phyloP scores from a whole-genome alignment of 257 asterid genomes.

The Parsonsia alboflavescens region DNA sequence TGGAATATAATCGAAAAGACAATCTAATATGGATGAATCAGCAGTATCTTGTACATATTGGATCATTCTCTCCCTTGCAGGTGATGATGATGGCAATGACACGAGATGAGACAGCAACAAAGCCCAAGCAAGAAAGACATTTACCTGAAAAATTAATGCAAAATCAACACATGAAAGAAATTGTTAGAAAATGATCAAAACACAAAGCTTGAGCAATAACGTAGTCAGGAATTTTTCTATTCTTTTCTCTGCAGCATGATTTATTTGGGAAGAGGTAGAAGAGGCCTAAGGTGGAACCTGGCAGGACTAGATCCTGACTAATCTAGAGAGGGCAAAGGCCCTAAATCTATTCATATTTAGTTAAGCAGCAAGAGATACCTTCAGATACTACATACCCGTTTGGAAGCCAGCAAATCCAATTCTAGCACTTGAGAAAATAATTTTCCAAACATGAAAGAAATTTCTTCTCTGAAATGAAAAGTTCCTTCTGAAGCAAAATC shows the following conservation, averaged over 20 bases:
- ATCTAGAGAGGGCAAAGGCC: not conserved
- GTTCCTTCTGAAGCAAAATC: conserved; percentile 52
- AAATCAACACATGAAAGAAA: conserved; percentile 16
- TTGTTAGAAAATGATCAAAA: not conserved
- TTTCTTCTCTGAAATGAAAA: conserved; percentile 58
- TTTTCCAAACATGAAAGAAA: conserved; percentile 60
- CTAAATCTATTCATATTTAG: not conserved
- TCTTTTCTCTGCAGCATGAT: not conserved
- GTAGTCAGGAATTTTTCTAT: not conserved
- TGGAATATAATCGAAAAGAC: conserved; percentile 84
- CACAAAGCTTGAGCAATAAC: not conserved
- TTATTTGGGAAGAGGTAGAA: not conserved
- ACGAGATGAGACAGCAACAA: conserved; percentile 68
- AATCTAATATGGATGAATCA: conserved; percentile 66
- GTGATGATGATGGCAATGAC: conserved; percentile 80
- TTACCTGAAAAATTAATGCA: conserved; percentile 49
- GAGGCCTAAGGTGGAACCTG: not conserved
- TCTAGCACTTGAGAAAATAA: conserved; percentile 53
- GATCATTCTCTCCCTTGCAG: conserved; percentile 66
- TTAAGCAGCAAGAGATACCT: not conserved
- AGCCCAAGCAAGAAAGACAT: conserved; percentile 77
- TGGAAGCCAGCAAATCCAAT: conserved; percentile 64
- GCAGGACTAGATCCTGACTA: not conserved
- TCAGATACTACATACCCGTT: conserved; percentile 51
- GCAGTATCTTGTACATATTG: conserved; percentile 79